Conservation (phyloP, 2,329 filamentous ascomycete genomes). For the Lasiodiplodia sp. region DNA sequence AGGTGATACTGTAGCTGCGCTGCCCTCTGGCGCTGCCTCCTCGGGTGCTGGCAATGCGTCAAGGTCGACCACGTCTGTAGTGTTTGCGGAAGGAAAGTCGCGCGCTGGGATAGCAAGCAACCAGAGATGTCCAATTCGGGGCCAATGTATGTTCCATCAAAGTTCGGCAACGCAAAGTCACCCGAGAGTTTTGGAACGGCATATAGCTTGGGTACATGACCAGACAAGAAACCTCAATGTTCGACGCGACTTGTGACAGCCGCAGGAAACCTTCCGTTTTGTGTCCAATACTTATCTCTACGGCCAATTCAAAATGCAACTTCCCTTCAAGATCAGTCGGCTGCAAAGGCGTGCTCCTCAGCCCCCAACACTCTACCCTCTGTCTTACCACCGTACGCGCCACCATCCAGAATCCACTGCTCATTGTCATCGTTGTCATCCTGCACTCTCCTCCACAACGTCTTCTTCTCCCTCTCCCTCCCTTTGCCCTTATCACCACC, state of each 20-base stretch:
- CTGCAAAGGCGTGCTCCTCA: slow-evolving; percentile 17
- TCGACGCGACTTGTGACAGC: not conserved
- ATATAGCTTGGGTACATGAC: not conserved
- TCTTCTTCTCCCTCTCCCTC: slow-evolving; percentile 45
- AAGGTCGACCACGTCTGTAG: too few relatives aligned
- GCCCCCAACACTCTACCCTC: slow-evolving; percentile 21
- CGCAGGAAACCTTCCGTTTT: not conserved
- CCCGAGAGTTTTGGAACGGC: not conserved
- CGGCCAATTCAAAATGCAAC: too few relatives aligned
- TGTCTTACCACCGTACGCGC: slow-evolving; percentile 52
- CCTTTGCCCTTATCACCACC: slow-evolving; percentile 48
- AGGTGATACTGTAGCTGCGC: too few relatives aligned
- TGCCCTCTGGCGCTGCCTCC: too few relatives aligned
- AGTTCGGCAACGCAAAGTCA: too few relatives aligned
- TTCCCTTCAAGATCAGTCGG: not conserved
- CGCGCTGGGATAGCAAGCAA: too few relatives aligned
- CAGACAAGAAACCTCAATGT: not conserved
- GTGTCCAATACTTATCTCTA: not conserved
- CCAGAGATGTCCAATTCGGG: too few relatives aligned
- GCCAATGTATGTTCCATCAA: too few relatives aligned
- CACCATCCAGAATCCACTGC: slow-evolving; percentile 61
- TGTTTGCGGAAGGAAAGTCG: too few relatives aligned
- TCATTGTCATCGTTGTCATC: slow-evolving; percentile 63
- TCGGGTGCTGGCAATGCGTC: too few relatives aligned
- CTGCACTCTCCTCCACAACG: slow-evolving; percentile 59